Evolutionary conservation across 2,329 filamentous ascomycete genomes (phyloP).

Genomic region (Amesomyces nigricolor): DNA sequence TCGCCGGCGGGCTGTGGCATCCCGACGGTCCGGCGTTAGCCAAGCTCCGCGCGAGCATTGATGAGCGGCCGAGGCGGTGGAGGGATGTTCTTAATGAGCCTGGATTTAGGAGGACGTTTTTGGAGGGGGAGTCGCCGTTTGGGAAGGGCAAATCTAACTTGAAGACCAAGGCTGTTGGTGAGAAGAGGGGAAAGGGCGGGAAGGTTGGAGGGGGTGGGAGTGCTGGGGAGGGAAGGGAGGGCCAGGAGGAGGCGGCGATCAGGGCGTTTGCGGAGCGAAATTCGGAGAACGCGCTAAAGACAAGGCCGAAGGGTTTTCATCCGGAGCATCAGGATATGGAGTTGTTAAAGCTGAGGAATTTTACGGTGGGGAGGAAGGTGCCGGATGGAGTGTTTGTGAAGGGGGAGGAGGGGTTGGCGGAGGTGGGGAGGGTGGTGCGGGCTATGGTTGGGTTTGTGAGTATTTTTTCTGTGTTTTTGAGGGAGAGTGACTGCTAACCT

Average conservation of each 20-base stretch:
- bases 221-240: constrained; percentile 36
- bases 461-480: constrained; percentile 25
- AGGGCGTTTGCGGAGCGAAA: constrained; percentile 68
- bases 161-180: neutral
- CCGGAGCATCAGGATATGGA: constrained; percentile 56
- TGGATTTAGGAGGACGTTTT: constrained; percentile 58
- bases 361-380: constrained; percentile 64
- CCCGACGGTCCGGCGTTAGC: constrained; percentile 63
- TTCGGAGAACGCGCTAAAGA: constrained; percentile 71
- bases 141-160: too few species aligned
- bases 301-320: constrained; percentile 65
- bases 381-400: constrained; percentile 59
- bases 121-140: constrained; percentile 38
- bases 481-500: too few species aligned
- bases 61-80: constrained; percentile 64
- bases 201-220: constrained; percentile 42
- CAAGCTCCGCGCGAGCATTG: constrained; percentile 66
- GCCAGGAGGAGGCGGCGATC: constrained; percentile 53
- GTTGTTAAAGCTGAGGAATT: constrained; percentile 74
- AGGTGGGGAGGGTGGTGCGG: constrained; percentile 58
- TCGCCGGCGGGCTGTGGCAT: constrained; percentile 79
- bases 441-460: constrained; percentile 77
- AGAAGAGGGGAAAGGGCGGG: neutral
- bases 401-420: constrained; percentile 53
- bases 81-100: constrained; percentile 60